Base-by-base conservation (phyloP, 2,329 filamentous ascomycete species). In the Mycocentrospora acerina region DNA sequence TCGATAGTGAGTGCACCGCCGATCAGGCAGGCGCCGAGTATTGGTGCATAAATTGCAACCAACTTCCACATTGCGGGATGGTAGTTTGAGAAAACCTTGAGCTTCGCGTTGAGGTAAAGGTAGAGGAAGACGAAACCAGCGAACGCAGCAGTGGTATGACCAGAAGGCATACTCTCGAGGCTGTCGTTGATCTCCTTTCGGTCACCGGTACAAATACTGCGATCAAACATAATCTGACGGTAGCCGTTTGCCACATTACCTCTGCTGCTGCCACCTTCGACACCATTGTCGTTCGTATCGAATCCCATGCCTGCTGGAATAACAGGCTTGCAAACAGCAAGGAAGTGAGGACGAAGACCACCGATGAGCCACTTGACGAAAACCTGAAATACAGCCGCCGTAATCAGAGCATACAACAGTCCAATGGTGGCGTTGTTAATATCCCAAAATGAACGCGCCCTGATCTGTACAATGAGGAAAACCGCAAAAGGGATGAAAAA, bases 291-390 rank as follows among this genome's bases (percentile, higher is more conserved):
- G 27, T 43, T 40, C 15, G 28, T 37, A 18, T 51, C 51, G 11
- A 49, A 44, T 7, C 36, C 38, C 4, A 70, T 67, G 11, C 66
- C 63, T 1, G 66, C 65, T 3, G 68, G 68, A n/a, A 78, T 59
- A 39, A 75, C 74, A 1, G 83, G 85, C 62, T 83, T 77, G 74
- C 84, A 88, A 36, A 86, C 83, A 15, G 73, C 75, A 14, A 88
- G 74, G 69, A 88, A 88, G 62, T 87, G 81, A 1, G 85, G 85
- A n/a, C 62, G 62, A 8, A 66, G 46, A 11, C 84, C 85, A 11
- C 85, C 85, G 46, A 89, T 86, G 28, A 88, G 76, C 77, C 79
- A 84, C 67, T 89, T 89, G 61, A 88, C 55, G 57, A 88, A 83
- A 50, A 88, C 84, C 57, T 89, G 85, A 70, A 89, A 87, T 33